These are phyloP conservation scores for Cyclocybe cylindracea DNA, from an alignment of 768 basidiomycete genomes.

Conservation along the genomic window DNA sequence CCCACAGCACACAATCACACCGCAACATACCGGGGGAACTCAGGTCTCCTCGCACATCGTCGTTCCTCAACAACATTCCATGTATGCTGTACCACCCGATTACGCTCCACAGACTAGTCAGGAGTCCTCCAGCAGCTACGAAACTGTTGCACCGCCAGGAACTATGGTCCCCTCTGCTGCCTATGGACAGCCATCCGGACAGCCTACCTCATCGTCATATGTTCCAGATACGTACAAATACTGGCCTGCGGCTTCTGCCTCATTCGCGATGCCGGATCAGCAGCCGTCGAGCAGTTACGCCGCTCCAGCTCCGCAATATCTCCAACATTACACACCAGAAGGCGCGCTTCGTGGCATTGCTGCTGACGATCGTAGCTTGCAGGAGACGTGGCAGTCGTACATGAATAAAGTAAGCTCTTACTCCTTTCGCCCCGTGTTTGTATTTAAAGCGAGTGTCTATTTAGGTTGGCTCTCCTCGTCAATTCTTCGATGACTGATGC, in stretches of 20 bases:
- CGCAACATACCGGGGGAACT: conserved; percentile 1
- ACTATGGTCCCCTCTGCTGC: neutral
- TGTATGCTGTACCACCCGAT: conserved; percentile 30
- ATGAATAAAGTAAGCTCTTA: conserved; percentile 49
- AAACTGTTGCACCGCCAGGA: conserved; percentile 9
- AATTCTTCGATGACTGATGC: conserved; percentile 38
- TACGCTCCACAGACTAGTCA: conserved; percentile 18
- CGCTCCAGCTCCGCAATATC: conserved; percentile 21
- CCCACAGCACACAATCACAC: conserved; percentile 7
- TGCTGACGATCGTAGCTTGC: conserved; percentile 55
- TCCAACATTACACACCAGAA: conserved; percentile 48
- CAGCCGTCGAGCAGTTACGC: conserved; percentile 2
- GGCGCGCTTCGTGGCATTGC: conserved; percentile 46
- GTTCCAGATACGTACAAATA: conserved; percentile 25
- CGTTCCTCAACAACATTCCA: conserved; percentile 24
- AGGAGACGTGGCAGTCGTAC: conserved; percentile 74
- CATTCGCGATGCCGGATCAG: conserved; percentile 25
- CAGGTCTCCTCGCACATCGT: neutral
- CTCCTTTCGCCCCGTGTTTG: conserved; percentile 5
- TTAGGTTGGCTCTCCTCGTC: conserved; percentile 45
- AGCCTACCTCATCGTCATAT: conserved; percentile 1
- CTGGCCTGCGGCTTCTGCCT: conserved; percentile 30
- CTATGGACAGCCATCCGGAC: neutral
- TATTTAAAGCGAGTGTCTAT: neutral
- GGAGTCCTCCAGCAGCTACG: conserved; percentile 13